Conservation (phyloP, 345 rosid genomes). For the Citrus sinensis region DVS_A1.0 CM039169.1:30669501-30670000, state of each 20-base stretch:
- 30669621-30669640: conserved; percentile 96
- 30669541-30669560: not conserved
- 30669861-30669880: not conserved
- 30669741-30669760: conserved; percentile 20
- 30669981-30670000: no score
- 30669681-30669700: conserved; percentile 98
- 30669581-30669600: conserved; percentile 15
- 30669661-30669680: conserved; percentile 90
- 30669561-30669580: not conserved
- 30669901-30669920: not conserved
- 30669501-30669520: not conserved
- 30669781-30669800: conserved; percentile 90
- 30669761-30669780: conserved; percentile 15
- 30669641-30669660: conserved; percentile 97
- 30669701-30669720: not conserved
- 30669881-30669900: not conserved
- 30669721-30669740: not conserved
- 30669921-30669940: not conserved
- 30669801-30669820: conserved; percentile 96
- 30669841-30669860: conserved; percentile 38
- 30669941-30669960: not conserved
- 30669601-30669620: conserved; percentile 78
- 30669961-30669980: no score
- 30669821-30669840: conserved; percentile 99
- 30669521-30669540: not conserved